Evolutionary conservation across 2,329 filamentous ascomycete genomes (phyloP), one percentile per base, ranked within the genome.

Genomic region (Capronia epimyces): DNA sequence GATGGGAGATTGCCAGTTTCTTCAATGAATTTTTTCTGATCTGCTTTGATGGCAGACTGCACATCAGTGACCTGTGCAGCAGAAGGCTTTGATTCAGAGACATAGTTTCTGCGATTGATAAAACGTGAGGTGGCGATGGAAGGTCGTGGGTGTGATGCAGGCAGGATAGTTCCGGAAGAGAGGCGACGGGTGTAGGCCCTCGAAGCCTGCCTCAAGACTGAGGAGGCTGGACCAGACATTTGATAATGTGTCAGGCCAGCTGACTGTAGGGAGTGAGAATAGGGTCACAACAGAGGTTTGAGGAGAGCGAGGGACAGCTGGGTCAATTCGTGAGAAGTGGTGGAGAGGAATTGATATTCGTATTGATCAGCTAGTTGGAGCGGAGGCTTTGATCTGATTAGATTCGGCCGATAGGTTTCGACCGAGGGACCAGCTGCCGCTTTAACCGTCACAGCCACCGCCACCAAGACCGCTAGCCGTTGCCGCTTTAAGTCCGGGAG

Each of bases 1-100:
- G 74, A 67, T 2, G 79, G 73, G 43, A 69, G 66, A 49, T 74
- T 67, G 24, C 80, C 80, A 7, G 78, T 81, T 68, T 82, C 68
- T 27, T 76, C 69, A 47, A 81, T 65, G 59, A 95, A 93, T 25
- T 86, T 83, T 68, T 86, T 86, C 72, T 91, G 89, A 60, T 95
- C 89, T 54, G 89, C 77, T 68, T 86, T 87, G 70, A 95, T 90
- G 53, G 89, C 83, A 9, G 85, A 86, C 64, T 95, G 89, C 51
- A 89, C 73, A 47, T 63, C 60, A 62, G 81, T 83, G 64, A 95
- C 86, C 66, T 89, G 88, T 44, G 89, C 88, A 69, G 82, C 80
- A 62, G 87, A 83, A 59, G 82, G 78, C 74, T 85, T 89, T 55
- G 87, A 85, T 73, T 90, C 85, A 22, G 88, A 86, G 57, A 95